Evolutionary conservation across 2,329 filamentous ascomycete genomes (phyloP).

Genomic region (Botrytis aclada): DNA sequence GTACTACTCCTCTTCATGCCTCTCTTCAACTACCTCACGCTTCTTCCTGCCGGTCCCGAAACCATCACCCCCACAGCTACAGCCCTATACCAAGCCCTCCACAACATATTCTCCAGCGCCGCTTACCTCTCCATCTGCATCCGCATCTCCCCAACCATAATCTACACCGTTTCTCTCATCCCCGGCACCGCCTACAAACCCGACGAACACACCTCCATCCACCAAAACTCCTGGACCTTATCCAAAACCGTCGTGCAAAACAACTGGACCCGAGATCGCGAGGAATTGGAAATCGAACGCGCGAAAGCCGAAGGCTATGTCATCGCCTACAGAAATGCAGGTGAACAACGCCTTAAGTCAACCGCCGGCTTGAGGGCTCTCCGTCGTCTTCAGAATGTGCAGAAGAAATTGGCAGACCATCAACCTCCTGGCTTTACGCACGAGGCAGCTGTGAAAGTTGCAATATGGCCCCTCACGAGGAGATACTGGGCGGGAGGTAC

Average conservation of each 20-base stretch:
- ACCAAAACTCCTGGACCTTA: constrained; percentile 13
- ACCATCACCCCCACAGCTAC: constrained; percentile 14
- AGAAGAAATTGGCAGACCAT: not conserved
- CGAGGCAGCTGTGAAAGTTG: constrained; percentile 25
- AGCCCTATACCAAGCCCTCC: constrained; percentile 29
- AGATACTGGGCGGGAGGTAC: constrained; percentile 28
- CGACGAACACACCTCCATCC: constrained; percentile 26
- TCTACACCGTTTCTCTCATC: constrained; percentile 24
- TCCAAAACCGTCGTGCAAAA: constrained; percentile 22
- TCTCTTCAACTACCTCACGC: constrained; percentile 28
- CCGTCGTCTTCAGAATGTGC: not conserved
- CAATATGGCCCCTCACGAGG: constrained; percentile 26
- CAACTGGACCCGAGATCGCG: not conserved
- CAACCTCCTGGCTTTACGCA: constrained; percentile 14
- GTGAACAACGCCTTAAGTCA: not conserved
- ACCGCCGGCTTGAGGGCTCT: not conserved
- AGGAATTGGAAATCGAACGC: not conserved
- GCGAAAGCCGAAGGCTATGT: not conserved
- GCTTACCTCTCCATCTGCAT: constrained; percentile 31
- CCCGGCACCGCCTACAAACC: constrained; percentile 26
- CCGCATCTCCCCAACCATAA: constrained; percentile 31
- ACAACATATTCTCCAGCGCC: constrained; percentile 31
- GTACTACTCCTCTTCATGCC: constrained; percentile 41
- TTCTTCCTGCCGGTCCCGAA: constrained; percentile 8
- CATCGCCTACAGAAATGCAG: not conserved